Evolutionary conservation across 805 yeast genomes (phyloP), one percentile per base, ranked within the genome.

Genomic region (Wickerhamomyces tratensis): DNA sequence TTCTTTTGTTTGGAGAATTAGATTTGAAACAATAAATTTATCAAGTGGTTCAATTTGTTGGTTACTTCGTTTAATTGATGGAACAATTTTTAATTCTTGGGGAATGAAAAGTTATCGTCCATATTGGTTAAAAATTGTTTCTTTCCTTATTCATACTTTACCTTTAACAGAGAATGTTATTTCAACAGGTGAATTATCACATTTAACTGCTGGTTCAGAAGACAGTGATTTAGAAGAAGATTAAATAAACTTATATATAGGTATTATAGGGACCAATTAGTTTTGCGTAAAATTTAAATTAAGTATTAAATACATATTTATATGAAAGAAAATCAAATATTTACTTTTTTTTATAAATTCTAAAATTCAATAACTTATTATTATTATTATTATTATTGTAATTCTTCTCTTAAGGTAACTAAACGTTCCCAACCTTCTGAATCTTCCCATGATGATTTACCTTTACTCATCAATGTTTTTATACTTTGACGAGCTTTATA

Each of bases 401-500:
- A 6, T 31, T 31, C n/a, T 9, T 31, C 34, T 44, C 62, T 62
- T 33, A 63, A 37, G 31, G 72, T 76, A 43, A 67, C 62, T 43
- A 88, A 62, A 47, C 68, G 71, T 36, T 79, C 77, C 86, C 91
- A 88, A 2, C 87, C 93, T 33, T 74, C 80, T 4, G 83, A 69
- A 47, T 75, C 87, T 51, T 84, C 89, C 96, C 96, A 88, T 48
- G 72, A 72, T 25, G 69, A 65, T 52, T 76, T 82, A 8, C 96
- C 96, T 56, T 80, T 83, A 14, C 91, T 79, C 76, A 85, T 72
- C 49, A 88, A 66, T 1, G 86, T 74, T 54, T 94, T 72, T 20
- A 88, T 72, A 1, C 85, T 68, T 13, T 84, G 72, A 47, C 80
- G 72, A 2, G 95, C 80, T 58, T 87, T 87, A 63, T 82, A 85